phyloP scores from a whole-genome alignment of 2,329 filamentous ascomycete genomes.

The Aspergillus hortae region DNA sequence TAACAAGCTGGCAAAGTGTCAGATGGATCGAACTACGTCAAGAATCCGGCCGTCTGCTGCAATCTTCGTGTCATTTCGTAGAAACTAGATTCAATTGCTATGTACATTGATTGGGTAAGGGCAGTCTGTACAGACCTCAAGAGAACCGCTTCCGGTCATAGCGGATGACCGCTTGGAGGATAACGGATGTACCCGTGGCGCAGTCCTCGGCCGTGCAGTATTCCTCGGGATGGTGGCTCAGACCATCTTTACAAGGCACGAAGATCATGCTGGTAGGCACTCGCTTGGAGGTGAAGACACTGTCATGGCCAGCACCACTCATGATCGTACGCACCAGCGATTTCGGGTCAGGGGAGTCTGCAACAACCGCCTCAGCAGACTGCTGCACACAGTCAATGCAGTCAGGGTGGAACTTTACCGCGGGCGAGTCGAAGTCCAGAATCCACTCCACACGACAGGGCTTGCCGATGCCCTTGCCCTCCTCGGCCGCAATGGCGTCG shows the following conservation, averaged over 20 bases:
- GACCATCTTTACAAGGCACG: slow-evolving; percentile 59
- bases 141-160: slow-evolving; percentile 42
- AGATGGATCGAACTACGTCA: too few species aligned
- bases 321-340: slow-evolving; percentile 53
- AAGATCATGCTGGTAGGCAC: slow-evolving; percentile 67
- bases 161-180: slow-evolving; percentile 32
- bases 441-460: slow-evolving; percentile 56
- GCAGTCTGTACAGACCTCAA: not conserved
- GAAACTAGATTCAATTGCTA: too few species aligned
- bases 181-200: slow-evolving; percentile 48
- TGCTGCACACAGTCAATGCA: slow-evolving; percentile 64
- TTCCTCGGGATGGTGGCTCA: slow-evolving; percentile 63
- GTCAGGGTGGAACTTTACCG: slow-evolving; percentile 62
- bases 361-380: slow-evolving; percentile 56
- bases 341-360: slow-evolving; percentile 41
- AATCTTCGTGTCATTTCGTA: too few species aligned
- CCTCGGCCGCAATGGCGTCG: slow-evolving; percentile 54
- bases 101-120: too few species aligned
- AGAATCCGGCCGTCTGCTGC: too few species aligned
- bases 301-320: slow-evolving; percentile 64
- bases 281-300: slow-evolving; percentile 57
- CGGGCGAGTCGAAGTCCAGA: slow-evolving; percentile 59
- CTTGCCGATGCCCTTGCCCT: slow-evolving; percentile 51
- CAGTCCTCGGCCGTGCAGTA: slow-evolving; percentile 61
- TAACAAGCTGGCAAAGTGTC: too few species aligned